A percentile compares a stretch with the other conserved stretches of the same genome.
These are phyloP conservation scores for Luvunga scandens DNA, from an alignment of 345 rosid genomes.

Conservation along the genomic window DNA sequence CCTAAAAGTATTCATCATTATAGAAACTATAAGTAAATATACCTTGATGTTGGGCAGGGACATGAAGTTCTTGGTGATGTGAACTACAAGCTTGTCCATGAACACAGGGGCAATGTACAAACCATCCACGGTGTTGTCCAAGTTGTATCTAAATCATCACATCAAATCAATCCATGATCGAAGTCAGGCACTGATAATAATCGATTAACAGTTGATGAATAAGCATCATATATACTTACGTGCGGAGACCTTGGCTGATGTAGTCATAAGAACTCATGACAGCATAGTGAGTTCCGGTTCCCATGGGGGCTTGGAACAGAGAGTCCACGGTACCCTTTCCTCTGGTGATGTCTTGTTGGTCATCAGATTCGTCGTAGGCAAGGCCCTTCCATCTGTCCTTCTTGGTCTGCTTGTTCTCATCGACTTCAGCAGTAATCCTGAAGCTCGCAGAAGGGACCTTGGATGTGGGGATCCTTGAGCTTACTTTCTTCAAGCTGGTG, in stretches of 20 bases:
- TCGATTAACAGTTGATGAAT: background rate
- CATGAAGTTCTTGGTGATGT: constrained; percentile 96
- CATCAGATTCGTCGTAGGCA: constrained; percentile 66
- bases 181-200: background rate
- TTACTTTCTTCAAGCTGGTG: constrained; percentile 63
- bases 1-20: background rate
- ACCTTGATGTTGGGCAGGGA: constrained; percentile 90
- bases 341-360: constrained; percentile 93
- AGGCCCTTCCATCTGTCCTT: constrained; percentile 84
- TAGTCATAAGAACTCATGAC: constrained; percentile 83
- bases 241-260: constrained; percentile 70
- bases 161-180: background rate
- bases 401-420: constrained; percentile 60
- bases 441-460: constrained; percentile 40
- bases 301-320: constrained; percentile 89
- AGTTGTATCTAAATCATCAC: constrained; percentile 45
- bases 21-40: background rate
- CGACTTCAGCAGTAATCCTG: constrained; percentile 46
- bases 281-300: constrained; percentile 76
- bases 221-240: constrained; percentile 40
- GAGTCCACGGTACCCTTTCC: constrained; percentile 93
- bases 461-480: constrained; percentile 35
- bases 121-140: constrained; percentile 86
- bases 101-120: constrained; percentile 93
- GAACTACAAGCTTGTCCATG: constrained; percentile 98